Evolutionary conservation across 768 basidiomycete genomes (phyloP), one percentile per base, ranked within the genome.

Genomic region (Sarcodon sp.): DNA sequence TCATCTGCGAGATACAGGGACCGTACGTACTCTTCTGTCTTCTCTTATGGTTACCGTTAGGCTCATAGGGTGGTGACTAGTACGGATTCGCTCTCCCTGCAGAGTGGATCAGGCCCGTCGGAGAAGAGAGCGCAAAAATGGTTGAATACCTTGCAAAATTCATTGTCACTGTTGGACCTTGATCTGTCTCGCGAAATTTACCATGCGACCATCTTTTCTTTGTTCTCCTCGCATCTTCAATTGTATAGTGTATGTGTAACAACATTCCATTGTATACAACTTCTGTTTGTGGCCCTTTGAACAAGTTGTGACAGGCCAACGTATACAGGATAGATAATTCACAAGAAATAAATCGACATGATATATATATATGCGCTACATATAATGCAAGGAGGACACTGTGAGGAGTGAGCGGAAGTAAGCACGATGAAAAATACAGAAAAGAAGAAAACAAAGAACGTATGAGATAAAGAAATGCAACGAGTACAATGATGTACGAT

Each of bases 31-130:
- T 38, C 34, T 46, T 33, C 13, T 35, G 15, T 43, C 1, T 33
- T 35, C 33, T 44, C 13, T 51, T 33, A 41, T 16, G 32, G 11
- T 47, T 46, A 27, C 34, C 10, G 16, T 9, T 12, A 4, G 11
- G 27, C 34, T 33, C 38, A 41, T 5, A 33, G 46, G n/a, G 16
- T 39, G 31, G 18, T 18, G 7, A 33, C 27, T 54, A 85, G 83
- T 87, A 84, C 55, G 87, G 87, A 3, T 90, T 87, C 65, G 64
- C 82, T 6, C 66, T 90, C 2, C 88, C 88, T 0, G 64, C 78
- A 0, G 65, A 66, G 44, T 79, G 76, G 75, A 89, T 92, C 53
- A 67, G 82, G 6, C 83, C 87, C 0, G 80, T 85, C 2, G 87
- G 85, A 1, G 83, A 87, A 62, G 89, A 92, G 64, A 79, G 80